phyloP scores from a whole-genome alignment of 2,329 filamentous ascomycete genomes.

The Westerdykella sp. region DNA sequence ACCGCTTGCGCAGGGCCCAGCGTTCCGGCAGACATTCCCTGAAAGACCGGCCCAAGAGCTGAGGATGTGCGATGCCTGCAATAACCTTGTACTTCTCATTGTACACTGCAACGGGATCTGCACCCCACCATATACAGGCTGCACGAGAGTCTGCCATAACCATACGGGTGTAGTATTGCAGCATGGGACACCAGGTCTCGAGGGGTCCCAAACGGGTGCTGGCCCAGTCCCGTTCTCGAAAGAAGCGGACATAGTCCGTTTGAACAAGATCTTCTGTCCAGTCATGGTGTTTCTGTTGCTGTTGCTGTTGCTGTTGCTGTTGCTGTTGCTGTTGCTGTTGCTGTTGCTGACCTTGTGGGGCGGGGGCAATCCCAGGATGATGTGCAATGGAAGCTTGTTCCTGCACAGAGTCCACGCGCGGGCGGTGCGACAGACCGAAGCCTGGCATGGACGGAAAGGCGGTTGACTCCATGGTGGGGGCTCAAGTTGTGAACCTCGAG shows the following conservation, averaged over 20 bases:
- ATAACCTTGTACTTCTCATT: conserved; percentile 27
- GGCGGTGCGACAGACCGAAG: too few species aligned
- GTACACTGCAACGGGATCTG: conserved; percentile 27
- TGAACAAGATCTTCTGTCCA: conserved; percentile 27
- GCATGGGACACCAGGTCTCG: conserved; percentile 18
- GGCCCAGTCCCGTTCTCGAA: conserved; percentile 24
- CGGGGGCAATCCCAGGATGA: background rate
- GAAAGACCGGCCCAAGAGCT: conserved; percentile 29
- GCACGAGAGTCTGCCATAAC: conserved; percentile 29
- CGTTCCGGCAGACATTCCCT: conserved; percentile 26
- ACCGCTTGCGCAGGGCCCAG: conserved; percentile 14
- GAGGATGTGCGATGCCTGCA: conserved; percentile 21
- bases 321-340: background rate
- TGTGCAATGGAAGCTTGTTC: too few species aligned
- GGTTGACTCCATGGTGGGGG: too few species aligned
- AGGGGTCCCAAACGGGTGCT: conserved; percentile 22
- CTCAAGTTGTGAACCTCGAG: too few species aligned
- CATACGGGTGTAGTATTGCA: conserved; percentile 26
- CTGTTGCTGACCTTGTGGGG: background rate
- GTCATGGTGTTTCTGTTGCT: conserved; percentile 13
- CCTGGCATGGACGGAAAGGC: too few species aligned
- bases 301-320: background rate
- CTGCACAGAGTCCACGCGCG: too few species aligned
- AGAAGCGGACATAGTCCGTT: conserved; percentile 30
- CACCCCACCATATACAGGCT: conserved; percentile 31